Conservation (phyloP, 148 eudicot species). For the Cornus suecica region DNA sequence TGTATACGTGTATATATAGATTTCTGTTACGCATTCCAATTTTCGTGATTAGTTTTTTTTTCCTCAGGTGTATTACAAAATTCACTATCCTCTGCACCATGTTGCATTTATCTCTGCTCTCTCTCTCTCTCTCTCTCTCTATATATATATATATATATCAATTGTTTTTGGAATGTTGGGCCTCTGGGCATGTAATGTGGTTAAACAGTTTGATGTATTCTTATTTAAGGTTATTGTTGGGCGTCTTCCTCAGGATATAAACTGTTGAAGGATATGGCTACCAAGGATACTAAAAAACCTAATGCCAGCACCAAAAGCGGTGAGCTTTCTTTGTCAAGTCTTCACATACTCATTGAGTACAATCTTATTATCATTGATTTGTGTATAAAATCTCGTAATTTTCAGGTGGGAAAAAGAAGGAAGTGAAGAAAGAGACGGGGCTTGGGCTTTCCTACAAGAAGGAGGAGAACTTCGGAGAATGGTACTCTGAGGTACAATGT, state of each 20-base stretch:
- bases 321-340: background rate
- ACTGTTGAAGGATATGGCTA: background rate
- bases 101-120: too few relatives aligned
- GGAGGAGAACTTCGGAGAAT: slow-evolving; percentile 96
- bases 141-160: too few relatives aligned
- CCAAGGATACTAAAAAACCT: background rate
- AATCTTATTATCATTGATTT: background rate
- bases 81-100: too few relatives aligned
- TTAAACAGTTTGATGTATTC: too few relatives aligned
- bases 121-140: too few relatives aligned
- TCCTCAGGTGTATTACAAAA: too few relatives aligned
- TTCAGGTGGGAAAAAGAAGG: slow-evolving; percentile 80
- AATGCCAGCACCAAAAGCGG: background rate
- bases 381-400: background rate
- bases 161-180: too few relatives aligned
- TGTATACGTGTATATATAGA: too few relatives aligned
- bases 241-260: background rate
- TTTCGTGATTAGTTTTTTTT: too few relatives aligned
- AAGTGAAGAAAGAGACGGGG: slow-evolving; percentile 93
- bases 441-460: slow-evolving; percentile 75
- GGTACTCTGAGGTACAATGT: slow-evolving; percentile 98
- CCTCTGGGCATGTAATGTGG: too few relatives aligned
- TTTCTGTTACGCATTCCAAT: too few relatives aligned
- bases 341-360: background rate
- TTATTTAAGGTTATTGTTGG: background rate